Conservation (phyloP, 192 early-diverging fungal species). For the Haplosporangium gracile region DNA sequence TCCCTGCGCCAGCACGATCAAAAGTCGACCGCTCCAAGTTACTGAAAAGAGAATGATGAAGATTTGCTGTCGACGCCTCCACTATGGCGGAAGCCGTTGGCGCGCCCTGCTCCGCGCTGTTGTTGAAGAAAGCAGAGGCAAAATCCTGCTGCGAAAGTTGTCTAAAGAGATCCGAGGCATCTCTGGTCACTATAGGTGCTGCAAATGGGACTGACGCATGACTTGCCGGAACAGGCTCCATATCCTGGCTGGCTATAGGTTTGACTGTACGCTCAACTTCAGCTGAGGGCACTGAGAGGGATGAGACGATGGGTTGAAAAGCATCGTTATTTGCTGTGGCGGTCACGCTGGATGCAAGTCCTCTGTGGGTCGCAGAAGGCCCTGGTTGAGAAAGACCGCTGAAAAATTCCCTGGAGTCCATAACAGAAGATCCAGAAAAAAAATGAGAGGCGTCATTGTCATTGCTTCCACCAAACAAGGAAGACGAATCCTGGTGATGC, state of each 20-base stretch:
- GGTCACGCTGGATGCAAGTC: background rate
- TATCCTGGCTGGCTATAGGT: background rate
- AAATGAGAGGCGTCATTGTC: constrained; percentile 22
- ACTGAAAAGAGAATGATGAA: background rate
- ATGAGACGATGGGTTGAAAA: background rate
- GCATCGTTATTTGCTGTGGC: background rate
- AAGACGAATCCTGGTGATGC: background rate
- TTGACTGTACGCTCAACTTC: background rate
- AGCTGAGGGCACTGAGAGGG: background rate
- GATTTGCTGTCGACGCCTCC: background rate
- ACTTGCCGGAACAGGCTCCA: background rate
- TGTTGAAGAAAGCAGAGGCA: background rate
- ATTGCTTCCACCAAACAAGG: background rate
- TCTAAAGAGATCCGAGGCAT: background rate
- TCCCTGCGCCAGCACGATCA: background rate
- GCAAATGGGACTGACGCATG: background rate
- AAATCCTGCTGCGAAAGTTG: background rate
- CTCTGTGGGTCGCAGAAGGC: background rate
- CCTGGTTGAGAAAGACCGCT: background rate
- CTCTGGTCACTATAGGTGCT: background rate
- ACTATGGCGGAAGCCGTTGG: background rate
- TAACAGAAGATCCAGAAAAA: background rate
- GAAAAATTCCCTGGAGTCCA: constrained; percentile 16
- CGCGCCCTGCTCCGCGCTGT: background rate
- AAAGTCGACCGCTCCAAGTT: background rate